A percentile compares a stretch with the other conserved stretches of the same genome.
Conservation (phyloP, 306 rosid genomes). For the Psophocarpus tetragonolobus region DNA sequence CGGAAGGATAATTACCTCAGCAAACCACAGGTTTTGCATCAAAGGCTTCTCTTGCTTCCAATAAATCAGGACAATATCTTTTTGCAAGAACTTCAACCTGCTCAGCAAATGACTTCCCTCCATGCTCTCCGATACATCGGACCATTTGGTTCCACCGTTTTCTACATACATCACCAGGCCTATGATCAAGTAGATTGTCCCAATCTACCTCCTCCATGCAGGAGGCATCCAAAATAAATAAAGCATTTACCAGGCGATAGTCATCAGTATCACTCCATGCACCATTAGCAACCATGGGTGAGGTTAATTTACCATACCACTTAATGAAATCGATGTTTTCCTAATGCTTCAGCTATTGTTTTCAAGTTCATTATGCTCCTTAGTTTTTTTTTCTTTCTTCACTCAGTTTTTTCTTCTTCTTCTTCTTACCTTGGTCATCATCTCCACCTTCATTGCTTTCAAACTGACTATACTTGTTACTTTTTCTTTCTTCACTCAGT, state of each 20-base stretch:
- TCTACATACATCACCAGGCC: conserved; percentile 69
- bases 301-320: conserved; percentile 72
- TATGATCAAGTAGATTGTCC: conserved; percentile 72
- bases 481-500: not conserved
- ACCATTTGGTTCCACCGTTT: conserved; percentile 86
- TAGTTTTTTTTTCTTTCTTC: not conserved
- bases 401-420: not conserved
- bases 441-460: not conserved
- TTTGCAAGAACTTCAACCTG: conserved; percentile 70
- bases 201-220: conserved; percentile 77
- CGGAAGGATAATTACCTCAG: conserved; percentile 26
- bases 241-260: conserved; percentile 63
- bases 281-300: conserved; percentile 56
- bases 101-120: conserved; percentile 61
- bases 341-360: conserved; percentile 51
- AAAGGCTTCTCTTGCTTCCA: conserved; percentile 63
- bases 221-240: conserved; percentile 64
- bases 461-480: not conserved
- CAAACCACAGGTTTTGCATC: conserved; percentile 49
- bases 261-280: conserved; percentile 77
- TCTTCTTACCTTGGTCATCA: not conserved
- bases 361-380: not conserved
- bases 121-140: conserved; percentile 57
- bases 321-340: conserved; percentile 68
- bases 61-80: conserved; percentile 54